A percentile compares a stretch with the other conserved stretches of the same genome.
Evolutionary conservation across 2,329 filamentous ascomycete species (phyloP).

Genomic region (Sporothrix pallida): DNA sequence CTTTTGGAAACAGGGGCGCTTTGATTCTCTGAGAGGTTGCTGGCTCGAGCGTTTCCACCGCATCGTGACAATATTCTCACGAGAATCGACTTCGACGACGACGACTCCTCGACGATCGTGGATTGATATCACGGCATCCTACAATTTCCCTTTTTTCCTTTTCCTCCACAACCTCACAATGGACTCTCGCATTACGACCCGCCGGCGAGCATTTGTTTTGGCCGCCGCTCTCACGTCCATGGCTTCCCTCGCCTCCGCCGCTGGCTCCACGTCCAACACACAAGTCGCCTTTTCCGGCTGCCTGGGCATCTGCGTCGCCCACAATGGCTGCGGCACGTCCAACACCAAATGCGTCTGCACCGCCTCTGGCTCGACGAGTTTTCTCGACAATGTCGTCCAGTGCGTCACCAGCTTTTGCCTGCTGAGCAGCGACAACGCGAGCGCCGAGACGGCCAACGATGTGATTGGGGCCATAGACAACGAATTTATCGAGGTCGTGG

Average conservation of each 20-base stretch:
- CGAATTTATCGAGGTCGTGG: slow-evolving; percentile 35
- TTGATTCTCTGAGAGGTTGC: not conserved
- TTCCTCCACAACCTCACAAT: not conserved
- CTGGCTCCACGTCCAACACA: slow-evolving; percentile 7
- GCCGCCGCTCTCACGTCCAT: not conserved
- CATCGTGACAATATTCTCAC: not conserved
- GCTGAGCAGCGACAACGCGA: slow-evolving; percentile 20
- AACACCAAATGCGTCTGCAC: slow-evolving; percentile 37
- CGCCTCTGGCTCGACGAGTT: not conserved
- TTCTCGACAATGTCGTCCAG: slow-evolving; percentile 35
- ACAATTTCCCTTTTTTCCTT: not conserved
- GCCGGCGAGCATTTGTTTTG: not conserved
- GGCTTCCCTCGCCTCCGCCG: not conserved
- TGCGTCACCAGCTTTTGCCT: slow-evolving; percentile 37
- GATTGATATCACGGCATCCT: not conserved
- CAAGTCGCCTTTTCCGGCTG: slow-evolving; percentile 35
- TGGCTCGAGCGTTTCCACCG: not conserved
- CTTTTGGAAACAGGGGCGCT: slow-evolving; percentile 3
- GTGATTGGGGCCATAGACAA: slow-evolving; percentile 31
- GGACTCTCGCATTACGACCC: not conserved
- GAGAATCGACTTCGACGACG: not conserved
- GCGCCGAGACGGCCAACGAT: not conserved
- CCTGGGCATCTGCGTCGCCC: slow-evolving; percentile 35
- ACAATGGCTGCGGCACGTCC: slow-evolving; percentile 35
- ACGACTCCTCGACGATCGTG: not conserved